Percentiles rank a stretch among this genome's conserved stretches.
Conservation (phyloP, 768 basidiomycete species). For the Russula vinacea region DNA sequence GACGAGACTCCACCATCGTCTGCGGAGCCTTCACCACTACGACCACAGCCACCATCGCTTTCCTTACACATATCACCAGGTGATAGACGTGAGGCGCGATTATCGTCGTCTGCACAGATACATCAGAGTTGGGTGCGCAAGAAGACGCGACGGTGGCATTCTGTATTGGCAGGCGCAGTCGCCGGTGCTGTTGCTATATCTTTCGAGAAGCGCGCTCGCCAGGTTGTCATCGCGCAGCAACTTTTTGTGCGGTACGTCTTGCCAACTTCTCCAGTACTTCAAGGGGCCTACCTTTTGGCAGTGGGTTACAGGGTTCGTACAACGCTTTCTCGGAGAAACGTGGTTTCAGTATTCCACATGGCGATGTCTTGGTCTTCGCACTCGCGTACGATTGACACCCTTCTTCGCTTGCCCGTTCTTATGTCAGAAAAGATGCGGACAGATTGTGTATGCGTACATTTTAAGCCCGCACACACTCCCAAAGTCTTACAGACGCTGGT, state of each 20-base stretch:
- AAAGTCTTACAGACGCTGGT: slow-evolving; percentile 75
- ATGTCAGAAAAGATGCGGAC: slow-evolving; percentile 56
- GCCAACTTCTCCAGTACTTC: neutral
- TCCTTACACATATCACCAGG: slow-evolving; percentile 20
- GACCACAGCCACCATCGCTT: slow-evolving; percentile 14
- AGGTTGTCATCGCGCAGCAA: slow-evolving; percentile 76
- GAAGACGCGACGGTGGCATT: slow-evolving; percentile 72
- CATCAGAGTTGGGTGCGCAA: slow-evolving; percentile 63
- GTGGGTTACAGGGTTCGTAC: slow-evolving; percentile 87
- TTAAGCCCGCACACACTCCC: slow-evolving; percentile 81
- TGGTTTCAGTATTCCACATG: slow-evolving; percentile 72
- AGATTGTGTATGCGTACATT: slow-evolving; percentile 80
- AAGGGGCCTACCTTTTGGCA: slow-evolving; percentile 33
- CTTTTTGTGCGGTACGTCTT: slow-evolving; percentile 77
- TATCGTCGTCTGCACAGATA: slow-evolving; percentile 61
- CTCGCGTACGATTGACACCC: slow-evolving; percentile 50
- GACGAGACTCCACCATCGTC: slow-evolving; percentile 27
- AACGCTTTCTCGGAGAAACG: slow-evolving; percentile 70
- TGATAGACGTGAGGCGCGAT: slow-evolving; percentile 44
- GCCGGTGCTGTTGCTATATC: slow-evolving; percentile 71
- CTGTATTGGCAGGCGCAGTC: slow-evolving; percentile 71
- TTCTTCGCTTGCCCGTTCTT: neutral
- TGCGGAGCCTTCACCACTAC: slow-evolving; percentile 31
- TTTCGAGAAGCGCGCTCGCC: slow-evolving; percentile 68
- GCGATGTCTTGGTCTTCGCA: slow-evolving; percentile 77